phyloP scores from a whole-genome alignment of 2,329 filamentous ascomycete genomes.

The Waltergamsia citrina region DNA sequence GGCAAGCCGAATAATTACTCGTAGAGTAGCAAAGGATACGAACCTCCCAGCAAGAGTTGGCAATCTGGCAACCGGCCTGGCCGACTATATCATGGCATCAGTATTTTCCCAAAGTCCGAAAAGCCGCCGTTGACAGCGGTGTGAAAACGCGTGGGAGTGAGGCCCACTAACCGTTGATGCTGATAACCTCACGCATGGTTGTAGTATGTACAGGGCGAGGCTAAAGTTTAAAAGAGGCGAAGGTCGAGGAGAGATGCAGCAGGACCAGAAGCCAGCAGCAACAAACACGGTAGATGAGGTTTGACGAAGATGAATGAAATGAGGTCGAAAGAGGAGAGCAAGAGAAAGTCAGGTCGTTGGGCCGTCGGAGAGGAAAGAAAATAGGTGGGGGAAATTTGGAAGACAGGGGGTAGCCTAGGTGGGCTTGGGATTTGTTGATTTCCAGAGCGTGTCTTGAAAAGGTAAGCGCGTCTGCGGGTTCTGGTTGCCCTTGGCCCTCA shows the following conservation, averaged over 20 bases:
- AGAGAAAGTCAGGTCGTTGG: no score
- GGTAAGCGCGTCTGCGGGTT: conserved; percentile 6
- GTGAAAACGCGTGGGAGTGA: conserved; percentile 23
- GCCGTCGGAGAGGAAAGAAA: conserved; percentile 21
- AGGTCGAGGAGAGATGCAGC: no score
- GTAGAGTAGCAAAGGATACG: conserved; percentile 3
- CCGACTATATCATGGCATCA: conserved; percentile 59
- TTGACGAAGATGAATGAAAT: conserved; percentile 1
- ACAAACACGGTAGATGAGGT: no score
- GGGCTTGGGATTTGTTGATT: conserved; percentile 30
- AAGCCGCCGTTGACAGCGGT: conserved; percentile 15
- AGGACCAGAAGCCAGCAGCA: no score
- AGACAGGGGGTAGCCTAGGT: no score
- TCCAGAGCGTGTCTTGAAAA: conserved; percentile 7
- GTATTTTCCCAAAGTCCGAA: background rate
- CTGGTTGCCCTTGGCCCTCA: conserved; percentile 1
- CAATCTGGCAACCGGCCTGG: conserved; percentile 99
- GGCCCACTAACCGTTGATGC: conserved; percentile 84
- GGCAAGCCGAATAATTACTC: background rate
- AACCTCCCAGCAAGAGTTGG: conserved; percentile 99
- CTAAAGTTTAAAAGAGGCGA: background rate
- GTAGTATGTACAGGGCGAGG: conserved; percentile 3
- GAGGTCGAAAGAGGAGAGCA: conserved; percentile 2
- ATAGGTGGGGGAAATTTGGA: conserved; percentile 40
- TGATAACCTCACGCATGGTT: conserved; percentile 96